Conservation (phyloP, 257 asterid genomes). For the Handroanthus guayacan region DNA sequence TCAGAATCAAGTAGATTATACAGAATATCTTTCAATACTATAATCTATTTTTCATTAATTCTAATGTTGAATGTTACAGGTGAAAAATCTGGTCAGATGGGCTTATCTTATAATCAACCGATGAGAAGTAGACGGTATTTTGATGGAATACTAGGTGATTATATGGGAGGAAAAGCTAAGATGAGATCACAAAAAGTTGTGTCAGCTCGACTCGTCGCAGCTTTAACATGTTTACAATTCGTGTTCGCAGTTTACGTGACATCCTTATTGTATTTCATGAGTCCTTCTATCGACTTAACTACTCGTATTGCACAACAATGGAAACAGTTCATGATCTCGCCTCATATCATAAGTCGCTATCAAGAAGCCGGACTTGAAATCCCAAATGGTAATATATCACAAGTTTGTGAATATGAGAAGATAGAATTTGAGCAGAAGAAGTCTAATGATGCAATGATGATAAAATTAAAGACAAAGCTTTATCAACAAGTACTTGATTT, state of each 20-base stretch:
- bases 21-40: background rate
- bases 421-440: constrained; percentile 85
- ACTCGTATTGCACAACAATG: constrained; percentile 67
- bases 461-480: constrained; percentile 75
- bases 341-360: constrained; percentile 56
- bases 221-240: constrained; percentile 78
- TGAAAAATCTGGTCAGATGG: constrained; percentile 38
- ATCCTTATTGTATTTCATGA: constrained; percentile 74
- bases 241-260: constrained; percentile 88
- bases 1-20: no score
- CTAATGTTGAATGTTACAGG: constrained; percentile 34
- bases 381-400: constrained; percentile 34
- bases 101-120: constrained; percentile 45
- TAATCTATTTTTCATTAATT: background rate
- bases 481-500: constrained; percentile 67
- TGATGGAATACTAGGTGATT: constrained; percentile 79
- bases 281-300: constrained; percentile 70
- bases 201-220: constrained; percentile 58
- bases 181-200: constrained; percentile 46
- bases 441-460: constrained; percentile 68
- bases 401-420: constrained; percentile 76
- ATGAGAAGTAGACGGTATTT: constrained; percentile 65
- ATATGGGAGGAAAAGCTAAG: constrained; percentile 61
- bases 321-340: constrained; percentile 62
- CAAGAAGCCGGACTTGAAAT: constrained; percentile 41